phyloP scores from a whole-genome alignment of 2,329 filamentous ascomycete genomes.

The Botryotinia convoluta region DNA sequence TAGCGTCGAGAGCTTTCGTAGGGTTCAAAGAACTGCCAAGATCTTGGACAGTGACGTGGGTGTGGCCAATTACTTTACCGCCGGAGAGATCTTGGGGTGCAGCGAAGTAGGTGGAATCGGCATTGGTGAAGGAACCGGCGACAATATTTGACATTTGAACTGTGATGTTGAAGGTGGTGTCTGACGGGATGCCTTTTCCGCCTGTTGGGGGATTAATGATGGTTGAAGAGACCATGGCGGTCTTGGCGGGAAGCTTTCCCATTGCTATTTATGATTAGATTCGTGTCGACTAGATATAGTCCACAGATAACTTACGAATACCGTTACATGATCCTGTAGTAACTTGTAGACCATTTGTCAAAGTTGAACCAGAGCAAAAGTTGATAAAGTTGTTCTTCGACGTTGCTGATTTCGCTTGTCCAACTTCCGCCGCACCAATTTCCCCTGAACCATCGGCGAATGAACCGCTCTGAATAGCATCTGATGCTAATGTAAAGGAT shows the following conservation, averaged over 20 bases:
- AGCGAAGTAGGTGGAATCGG: conserved; percentile 41
- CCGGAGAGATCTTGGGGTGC: conserved; percentile 40
- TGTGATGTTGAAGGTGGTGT: conserved; percentile 37
- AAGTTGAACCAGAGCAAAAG: conserved; percentile 39
- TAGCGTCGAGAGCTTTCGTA: conserved; percentile 35
- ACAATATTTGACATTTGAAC: conserved; percentile 40
- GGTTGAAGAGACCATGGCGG: conserved; percentile 35
- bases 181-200: conserved; percentile 28
- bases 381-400: conserved; percentile 40
- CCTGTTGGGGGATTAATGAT: conserved; percentile 35
- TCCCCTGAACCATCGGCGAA: conserved; percentile 31
- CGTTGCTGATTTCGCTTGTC: conserved; percentile 33
- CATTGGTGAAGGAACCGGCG: conserved; percentile 42
- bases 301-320: conserved; percentile 34
- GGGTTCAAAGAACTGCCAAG: conserved; percentile 39
- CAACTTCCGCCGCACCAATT: conserved; percentile 30
- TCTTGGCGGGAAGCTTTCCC: conserved; percentile 39
- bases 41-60: conserved; percentile 42
- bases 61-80: conserved; percentile 41
- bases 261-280: conserved; percentile 35
- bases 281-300: not conserved
- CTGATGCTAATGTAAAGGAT: conserved; percentile 28
- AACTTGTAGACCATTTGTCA: conserved; percentile 61
- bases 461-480: conserved; percentile 36
- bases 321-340: conserved; percentile 59